Conservation (phyloP, 1,284 basidiomycete genomes). For the Taiwanofungus camphoratus region DNA sequence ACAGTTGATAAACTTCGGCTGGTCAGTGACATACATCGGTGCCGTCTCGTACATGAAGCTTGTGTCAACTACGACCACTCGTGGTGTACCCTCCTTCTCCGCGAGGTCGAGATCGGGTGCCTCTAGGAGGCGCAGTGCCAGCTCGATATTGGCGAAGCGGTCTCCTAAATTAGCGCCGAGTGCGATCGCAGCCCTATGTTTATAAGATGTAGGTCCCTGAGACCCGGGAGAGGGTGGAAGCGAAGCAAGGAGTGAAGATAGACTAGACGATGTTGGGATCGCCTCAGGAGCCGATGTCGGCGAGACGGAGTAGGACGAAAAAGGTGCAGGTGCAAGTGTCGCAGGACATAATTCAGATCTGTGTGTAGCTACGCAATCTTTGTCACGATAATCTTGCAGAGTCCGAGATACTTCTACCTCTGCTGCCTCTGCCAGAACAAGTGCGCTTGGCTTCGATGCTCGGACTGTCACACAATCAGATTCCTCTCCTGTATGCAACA, state of each 20-base stretch:
- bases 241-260: neutral
- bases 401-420: slow-evolving; percentile 55
- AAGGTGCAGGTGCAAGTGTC: neutral
- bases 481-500: slow-evolving; percentile 22
- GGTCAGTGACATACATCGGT: slow-evolving; percentile 94
- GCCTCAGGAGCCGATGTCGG: neutral
- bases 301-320: slow-evolving; percentile 4
- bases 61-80: slow-evolving; percentile 61
- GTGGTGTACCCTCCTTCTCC: slow-evolving; percentile 13
- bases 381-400: slow-evolving; percentile 30
- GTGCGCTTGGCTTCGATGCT: slow-evolving; percentile 74
- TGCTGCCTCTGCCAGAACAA: slow-evolving; percentile 64
- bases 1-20: slow-evolving; percentile 88
- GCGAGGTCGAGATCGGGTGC: slow-evolving; percentile 28
- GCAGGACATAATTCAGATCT: neutral
- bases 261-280: neutral
- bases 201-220: neutral
- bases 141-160: slow-evolving; percentile 78
- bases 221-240: neutral
- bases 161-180: slow-evolving; percentile 92
- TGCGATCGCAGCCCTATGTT: slow-evolving; percentile 59
- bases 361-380: neutral
- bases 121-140: slow-evolving; percentile 62
- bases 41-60: slow-evolving; percentile 92
- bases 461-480: slow-evolving; percentile 45